Conservation (phyloP, 306 rosid genomes). For the Fragaria nilgerrensis region DNA sequence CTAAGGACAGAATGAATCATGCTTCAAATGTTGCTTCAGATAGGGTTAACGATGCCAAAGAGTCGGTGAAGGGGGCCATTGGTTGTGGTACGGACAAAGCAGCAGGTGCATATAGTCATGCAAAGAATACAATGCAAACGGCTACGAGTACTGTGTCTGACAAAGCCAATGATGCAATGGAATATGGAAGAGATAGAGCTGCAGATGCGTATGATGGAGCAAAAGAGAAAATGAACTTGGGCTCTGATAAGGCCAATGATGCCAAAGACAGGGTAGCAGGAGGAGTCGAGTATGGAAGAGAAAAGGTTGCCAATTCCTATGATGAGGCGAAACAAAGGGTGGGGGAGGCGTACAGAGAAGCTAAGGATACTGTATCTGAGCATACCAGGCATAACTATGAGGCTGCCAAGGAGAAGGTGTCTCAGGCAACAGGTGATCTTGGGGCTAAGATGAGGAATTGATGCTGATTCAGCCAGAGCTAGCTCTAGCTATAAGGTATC, state of each 20-base stretch:
- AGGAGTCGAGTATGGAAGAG: constrained; percentile 13
- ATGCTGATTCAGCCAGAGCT: constrained; percentile 23
- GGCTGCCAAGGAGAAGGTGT: constrained; percentile 61
- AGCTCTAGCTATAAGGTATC: constrained; percentile 20
- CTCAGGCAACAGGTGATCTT: constrained; percentile 47
- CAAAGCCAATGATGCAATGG: not conserved
- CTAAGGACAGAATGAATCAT: constrained; percentile 10
- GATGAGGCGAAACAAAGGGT: constrained; percentile 31
- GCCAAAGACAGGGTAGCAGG: constrained; percentile 23
- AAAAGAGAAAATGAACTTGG: constrained; percentile 13
- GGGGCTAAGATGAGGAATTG: constrained; percentile 50
- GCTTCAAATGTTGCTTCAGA: constrained; percentile 17
- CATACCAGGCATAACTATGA: constrained; percentile 41
- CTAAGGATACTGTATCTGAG: constrained; percentile 30
- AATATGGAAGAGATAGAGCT: constrained; percentile 24
- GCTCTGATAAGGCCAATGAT: constrained; percentile 19
- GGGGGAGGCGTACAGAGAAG: constrained; percentile 22
- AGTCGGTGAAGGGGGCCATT: constrained; percentile 6
- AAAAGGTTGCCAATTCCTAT: constrained; percentile 33
- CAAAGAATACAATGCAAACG: not conserved
- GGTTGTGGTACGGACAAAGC: constrained; percentile 16
- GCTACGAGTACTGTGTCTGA: not conserved
- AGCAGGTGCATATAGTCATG: constrained; percentile 8
- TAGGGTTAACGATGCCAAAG: constrained; percentile 26
- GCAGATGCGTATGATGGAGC: constrained; percentile 18